A percentile compares a stretch with the other conserved stretches of the same genome.
Evolutionary conservation across 768 basidiomycete genomes (phyloP).

Genomic region (Mycena vulgaris): DNA sequence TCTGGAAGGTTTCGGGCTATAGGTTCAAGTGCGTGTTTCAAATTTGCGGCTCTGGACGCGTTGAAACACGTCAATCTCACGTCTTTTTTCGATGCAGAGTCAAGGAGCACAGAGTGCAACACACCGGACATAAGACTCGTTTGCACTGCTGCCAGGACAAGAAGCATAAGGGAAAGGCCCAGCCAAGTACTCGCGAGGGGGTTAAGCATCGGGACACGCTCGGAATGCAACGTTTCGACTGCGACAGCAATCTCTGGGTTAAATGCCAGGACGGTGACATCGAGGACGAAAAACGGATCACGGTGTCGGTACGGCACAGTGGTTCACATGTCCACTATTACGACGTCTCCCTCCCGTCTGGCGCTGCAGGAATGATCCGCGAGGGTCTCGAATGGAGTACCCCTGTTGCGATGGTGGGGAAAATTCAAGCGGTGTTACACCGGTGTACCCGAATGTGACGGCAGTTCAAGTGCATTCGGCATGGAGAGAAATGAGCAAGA

Average conservation of each 20-base stretch:
- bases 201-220: slow-evolving; percentile 20
- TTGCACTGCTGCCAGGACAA: slow-evolving; percentile 36
- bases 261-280: background rate
- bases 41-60: background rate
- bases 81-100: background rate
- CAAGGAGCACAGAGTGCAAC: background rate
- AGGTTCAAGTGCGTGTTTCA: slow-evolving; percentile 16
- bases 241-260: slow-evolving; percentile 5
- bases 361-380: background rate
- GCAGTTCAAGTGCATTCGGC: slow-evolving; percentile 35
- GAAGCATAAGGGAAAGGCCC: slow-evolving; percentile 20
- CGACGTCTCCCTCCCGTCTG: background rate
- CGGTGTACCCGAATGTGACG: slow-evolving; percentile 41
- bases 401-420: slow-evolving; percentile 38
- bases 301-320: background rate
- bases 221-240: slow-evolving; percentile 6
- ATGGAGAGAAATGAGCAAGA: slow-evolving; percentile 36
- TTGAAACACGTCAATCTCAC: background rate
- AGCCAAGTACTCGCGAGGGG: background rate
- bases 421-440: slow-evolving; percentile 46
- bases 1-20: slow-evolving; percentile 29
- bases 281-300: background rate
- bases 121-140: slow-evolving; percentile 28
- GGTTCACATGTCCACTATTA: background rate
- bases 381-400: slow-evolving; percentile 3